Conservation (phyloP, 306 rosid species). For the Morella rubra region DNA sequence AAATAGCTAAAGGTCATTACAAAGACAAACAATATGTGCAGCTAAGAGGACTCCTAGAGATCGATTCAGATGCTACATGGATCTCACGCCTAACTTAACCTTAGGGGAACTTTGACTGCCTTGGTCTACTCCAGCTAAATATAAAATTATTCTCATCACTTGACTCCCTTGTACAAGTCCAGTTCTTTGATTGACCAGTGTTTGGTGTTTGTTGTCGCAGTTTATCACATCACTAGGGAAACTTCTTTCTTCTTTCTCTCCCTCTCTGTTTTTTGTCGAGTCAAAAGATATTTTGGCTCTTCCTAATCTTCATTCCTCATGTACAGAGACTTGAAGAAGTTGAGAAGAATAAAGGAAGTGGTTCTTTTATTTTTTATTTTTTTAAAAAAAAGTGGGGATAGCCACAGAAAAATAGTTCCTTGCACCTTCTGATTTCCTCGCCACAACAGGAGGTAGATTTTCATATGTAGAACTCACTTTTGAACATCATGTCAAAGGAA, state of each 20-base stretch:
- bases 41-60: not conserved
- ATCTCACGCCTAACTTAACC: conserved; percentile 1
- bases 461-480: not conserved
- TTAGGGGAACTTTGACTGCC: not conserved
- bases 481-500: not conserved
- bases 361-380: too few species aligned
- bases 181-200: not conserved
- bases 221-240: not conserved
- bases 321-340: not conserved
- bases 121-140: not conserved
- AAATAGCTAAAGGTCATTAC: not conserved
- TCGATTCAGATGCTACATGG: not conserved
- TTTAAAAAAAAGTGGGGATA: not conserved
- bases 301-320: not conserved
- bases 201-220: not conserved
- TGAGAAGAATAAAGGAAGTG: not conserved
- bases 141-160: not conserved
- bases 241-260: not conserved
- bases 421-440: not conserved
- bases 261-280: not conserved
- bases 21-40: not conserved
- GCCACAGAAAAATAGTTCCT: not conserved
- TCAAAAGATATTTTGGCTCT: not conserved
- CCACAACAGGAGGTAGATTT: not conserved
- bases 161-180: not conserved